Conservation (phyloP, 805 yeast species). For the Zygotorulaspora sp. region DNA sequence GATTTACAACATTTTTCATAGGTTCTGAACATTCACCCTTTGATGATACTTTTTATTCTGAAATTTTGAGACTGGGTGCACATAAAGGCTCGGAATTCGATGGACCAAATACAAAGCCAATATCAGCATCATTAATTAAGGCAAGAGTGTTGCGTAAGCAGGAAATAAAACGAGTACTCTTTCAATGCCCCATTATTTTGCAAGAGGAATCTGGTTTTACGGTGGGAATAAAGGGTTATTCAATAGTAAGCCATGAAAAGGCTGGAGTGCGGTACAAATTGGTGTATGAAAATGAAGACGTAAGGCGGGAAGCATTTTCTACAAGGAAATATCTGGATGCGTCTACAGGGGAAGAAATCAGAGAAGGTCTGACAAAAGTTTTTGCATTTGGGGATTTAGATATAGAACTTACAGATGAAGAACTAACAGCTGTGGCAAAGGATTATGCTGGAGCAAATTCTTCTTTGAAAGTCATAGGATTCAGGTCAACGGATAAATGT, state of each 20-base stretch:
- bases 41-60: constrained; percentile 48
- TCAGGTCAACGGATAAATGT: constrained; percentile 43
- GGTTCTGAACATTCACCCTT: constrained; percentile 37
- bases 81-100: constrained; percentile 25
- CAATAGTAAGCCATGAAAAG: constrained; percentile 54
- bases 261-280: constrained; percentile 43
- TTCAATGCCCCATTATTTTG: constrained; percentile 56
- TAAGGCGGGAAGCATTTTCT: constrained; percentile 48
- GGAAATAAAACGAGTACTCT: constrained; percentile 59
- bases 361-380: constrained; percentile 36
- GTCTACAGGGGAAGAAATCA: constrained; percentile 43
- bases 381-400: constrained; percentile 46
- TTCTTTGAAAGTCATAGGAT: constrained; percentile 62
- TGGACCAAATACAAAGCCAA: constrained; percentile 42
- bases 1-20: constrained; percentile 61
- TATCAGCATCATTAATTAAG: constrained; percentile 42
- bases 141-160: constrained; percentile 50
- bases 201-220: constrained; percentile 43
- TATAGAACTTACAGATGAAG: constrained; percentile 39
- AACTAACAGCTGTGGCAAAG: constrained; percentile 33
- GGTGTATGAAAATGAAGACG: constrained; percentile 52
- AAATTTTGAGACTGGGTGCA: constrained; percentile 40
- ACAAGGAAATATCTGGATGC: constrained; percentile 39
- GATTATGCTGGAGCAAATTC: constrained; percentile 40
- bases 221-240: constrained; percentile 68